Evolutionary conservation across 345 rosid species (phyloP), one percentile per base, ranked within the genome.

Genomic region (Eutrema japonicum): DNA sequence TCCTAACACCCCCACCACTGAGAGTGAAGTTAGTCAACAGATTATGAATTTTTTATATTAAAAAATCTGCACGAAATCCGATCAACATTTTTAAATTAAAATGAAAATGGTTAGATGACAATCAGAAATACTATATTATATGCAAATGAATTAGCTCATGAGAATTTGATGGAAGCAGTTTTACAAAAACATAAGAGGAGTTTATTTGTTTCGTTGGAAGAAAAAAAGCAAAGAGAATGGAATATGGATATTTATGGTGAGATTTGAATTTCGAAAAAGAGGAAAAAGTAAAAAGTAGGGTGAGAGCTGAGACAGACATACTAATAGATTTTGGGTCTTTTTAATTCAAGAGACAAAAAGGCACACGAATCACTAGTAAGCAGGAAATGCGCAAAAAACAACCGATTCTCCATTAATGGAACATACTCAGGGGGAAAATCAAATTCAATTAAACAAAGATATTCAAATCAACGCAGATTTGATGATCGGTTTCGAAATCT

Each of bases 241-340:
- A 45, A 41, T 26, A 58, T 4, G 53, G 40, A 64, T 16, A 32
- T 32, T 32, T 32, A 30, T 63, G 8, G 2, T 10, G 59, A 71
- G 66, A 33, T 77, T 77, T 77, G 72, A 77, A 71, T 65, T 77
- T 65, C 47, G 63, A 77, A 77, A 76, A 50, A 48, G 16, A 35
- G 5, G 42, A 18, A 70, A 60, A 65, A 42, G 72, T 38, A 56
- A 71, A 75, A 71, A 75, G 68, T 69, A 49, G 3, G 38, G 22
- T 18, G 22, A 18, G 18, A 18, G 16, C 35, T 35, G n/a, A 75
- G 45, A 45, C 8, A 42, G 66, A 66, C 45, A 51, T 52, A 61
- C 53, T 22, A 35, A 43, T 8, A 35, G 26, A n/a, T 60, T 61
- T 12, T 7, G 32, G 10, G 47, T 36, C 56, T 18, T 18, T 55